Conservation (phyloP, 2,329 filamentous ascomycete genomes). For the Verticillium alfalfae region DNA sequence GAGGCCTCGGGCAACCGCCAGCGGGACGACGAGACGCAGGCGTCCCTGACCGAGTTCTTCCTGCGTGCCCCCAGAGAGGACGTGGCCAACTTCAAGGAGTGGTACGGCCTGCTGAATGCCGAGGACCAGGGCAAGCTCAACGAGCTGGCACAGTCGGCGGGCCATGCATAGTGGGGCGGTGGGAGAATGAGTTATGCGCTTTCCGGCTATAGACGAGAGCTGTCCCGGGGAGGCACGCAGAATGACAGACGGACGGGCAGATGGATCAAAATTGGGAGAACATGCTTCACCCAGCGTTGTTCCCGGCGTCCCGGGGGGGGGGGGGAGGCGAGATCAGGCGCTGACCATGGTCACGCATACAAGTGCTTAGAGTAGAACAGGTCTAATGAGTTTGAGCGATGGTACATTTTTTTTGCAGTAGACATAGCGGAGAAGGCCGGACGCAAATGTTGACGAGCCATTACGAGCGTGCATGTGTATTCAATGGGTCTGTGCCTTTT, state of each 20-base stretch:
- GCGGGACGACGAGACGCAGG: constrained; percentile 85
- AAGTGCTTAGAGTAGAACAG: neutral
- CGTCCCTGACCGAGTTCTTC: constrained; percentile 81
- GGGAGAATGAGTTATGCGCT: neutral
- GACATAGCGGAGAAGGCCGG: neutral
- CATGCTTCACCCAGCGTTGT: neutral
- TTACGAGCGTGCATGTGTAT: neutral
- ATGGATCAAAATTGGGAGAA: neutral
- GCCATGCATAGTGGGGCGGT: neutral
- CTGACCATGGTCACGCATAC: neutral
- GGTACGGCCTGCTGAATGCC: constrained; percentile 50
- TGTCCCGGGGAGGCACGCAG: neutral
- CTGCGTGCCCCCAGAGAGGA: constrained; percentile 51
- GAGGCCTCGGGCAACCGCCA: constrained; percentile 57
- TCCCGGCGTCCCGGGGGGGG: neutral
- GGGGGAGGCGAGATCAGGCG: neutral
- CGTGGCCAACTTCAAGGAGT: constrained; percentile 48
- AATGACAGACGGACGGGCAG: neutral
- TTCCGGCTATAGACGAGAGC: neutral
- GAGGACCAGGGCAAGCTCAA: constrained; percentile 53
- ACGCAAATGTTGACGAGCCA: neutral
- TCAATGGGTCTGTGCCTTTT: too few species aligned
- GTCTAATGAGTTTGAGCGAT: neutral
- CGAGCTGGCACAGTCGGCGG: constrained; percentile 32
- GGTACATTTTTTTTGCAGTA: neutral